phyloP scores from a whole-genome alignment of 2,329 filamentous ascomycete species.

The Aspergillus viridinutans region DNA sequence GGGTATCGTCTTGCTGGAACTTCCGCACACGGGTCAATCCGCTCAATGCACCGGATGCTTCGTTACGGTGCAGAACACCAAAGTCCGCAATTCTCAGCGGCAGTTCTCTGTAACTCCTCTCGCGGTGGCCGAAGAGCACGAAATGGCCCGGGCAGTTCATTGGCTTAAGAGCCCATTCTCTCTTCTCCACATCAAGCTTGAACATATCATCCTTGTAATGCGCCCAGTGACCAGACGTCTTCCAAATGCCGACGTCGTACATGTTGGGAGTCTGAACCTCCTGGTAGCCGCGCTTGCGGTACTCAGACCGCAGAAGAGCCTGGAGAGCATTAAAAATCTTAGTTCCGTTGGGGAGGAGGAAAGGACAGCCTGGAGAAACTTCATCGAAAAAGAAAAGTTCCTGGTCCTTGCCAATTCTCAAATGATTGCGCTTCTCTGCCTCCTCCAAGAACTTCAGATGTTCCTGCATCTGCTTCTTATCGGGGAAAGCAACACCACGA shows the following conservation, averaged over 20 bases:
- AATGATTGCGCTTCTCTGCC: conserved; percentile 94
- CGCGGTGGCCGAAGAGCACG: conserved; percentile 76
- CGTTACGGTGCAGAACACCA: conserved; percentile 90
- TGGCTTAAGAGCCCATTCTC: conserved; percentile 80
- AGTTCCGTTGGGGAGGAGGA: conserved; percentile 88
- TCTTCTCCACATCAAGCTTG: conserved; percentile 76
- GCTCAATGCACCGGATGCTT: conserved; percentile 84
- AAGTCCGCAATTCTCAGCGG: conserved; percentile 94
- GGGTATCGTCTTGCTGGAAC: conserved; percentile 94
- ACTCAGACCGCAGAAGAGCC: conserved; percentile 76
- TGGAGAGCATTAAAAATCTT: conserved; percentile 89
- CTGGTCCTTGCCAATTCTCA: conserved; percentile 90
- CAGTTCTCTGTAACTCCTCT: conserved; percentile 82
- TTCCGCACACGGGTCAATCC: conserved; percentile 88
- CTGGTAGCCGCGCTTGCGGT: conserved; percentile 88
- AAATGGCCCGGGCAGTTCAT: conserved; percentile 99
- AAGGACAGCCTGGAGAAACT: conserved; percentile 84
- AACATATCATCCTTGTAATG: conserved; percentile 97
- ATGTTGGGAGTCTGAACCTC: conserved; percentile 96
- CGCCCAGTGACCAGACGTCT: conserved; percentile 90
- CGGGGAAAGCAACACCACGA: conserved; percentile 93
- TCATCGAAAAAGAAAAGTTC: conserved; percentile 98
- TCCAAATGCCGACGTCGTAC: conserved; percentile 91
- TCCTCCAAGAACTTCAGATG: conserved; percentile 95
- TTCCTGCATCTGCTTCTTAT: conserved; percentile 90